These are phyloP conservation scores for Plantago major DNA, from an alignment of 257 asterid genomes.

Conservation along the genomic window DNA sequence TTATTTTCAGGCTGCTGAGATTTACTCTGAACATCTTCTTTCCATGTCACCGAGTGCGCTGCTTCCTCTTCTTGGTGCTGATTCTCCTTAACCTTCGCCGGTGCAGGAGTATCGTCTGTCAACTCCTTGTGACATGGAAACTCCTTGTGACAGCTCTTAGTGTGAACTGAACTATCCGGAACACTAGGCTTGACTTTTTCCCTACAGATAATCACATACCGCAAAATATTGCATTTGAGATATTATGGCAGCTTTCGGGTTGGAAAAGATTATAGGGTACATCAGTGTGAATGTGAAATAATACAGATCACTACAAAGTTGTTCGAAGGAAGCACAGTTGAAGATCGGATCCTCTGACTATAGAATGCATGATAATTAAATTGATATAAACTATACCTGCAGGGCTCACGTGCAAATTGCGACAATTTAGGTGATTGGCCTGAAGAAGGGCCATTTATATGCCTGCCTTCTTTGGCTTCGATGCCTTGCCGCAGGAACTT, in stretches of 20 bases:
- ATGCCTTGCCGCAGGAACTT: slow-evolving; percentile 54
- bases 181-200: slow-evolving; percentile 29
- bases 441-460: slow-evolving; percentile 22
- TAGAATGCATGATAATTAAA: neutral
- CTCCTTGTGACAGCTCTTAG: slow-evolving; percentile 25
- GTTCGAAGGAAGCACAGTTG: too few species aligned
- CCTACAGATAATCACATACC: slow-evolving; percentile 25
- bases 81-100: slow-evolving; percentile 25
- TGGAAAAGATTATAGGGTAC: neutral
- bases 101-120: slow-evolving; percentile 16
- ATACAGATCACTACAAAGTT: too few species aligned
- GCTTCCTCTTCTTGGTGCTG: slow-evolving; percentile 18
- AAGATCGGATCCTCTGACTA: too few species aligned
- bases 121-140: slow-evolving; percentile 23
- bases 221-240: slow-evolving; percentile 4
- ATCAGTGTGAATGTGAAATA: neutral
- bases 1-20: slow-evolving; percentile 16
- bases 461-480: slow-evolving; percentile 35
- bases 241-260: neutral
- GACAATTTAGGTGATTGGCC: slow-evolving; percentile 26
- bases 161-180: slow-evolving; percentile 19
- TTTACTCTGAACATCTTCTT: slow-evolving; percentile 10
- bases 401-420: slow-evolving; percentile 28
- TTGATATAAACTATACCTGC: slow-evolving; percentile 35
- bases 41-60: slow-evolving; percentile 20